Base-by-base conservation (phyloP, 2,329 filamentous ascomycete species). In the Fusarium sp. region DNA sequence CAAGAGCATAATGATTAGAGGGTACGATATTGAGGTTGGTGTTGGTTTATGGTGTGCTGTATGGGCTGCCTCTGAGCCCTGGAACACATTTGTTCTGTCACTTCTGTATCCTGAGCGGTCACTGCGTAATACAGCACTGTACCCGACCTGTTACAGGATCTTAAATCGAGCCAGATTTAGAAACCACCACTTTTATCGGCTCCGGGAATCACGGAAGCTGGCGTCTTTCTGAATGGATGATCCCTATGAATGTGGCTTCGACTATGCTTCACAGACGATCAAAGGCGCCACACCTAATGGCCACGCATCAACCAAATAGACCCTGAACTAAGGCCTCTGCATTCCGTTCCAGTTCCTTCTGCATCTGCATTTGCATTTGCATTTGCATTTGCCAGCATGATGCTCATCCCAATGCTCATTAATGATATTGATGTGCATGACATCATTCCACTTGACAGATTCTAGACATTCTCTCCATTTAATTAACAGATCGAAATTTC, bases 181-280 rank as follows among this genome's bases (percentile, higher is more conserved):
- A 65, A 60, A 59, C 61, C 20, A 63, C 48, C 61, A 61, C 34
- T 27, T 49, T 24, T 27, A 53, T 67, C 49, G 61, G 52, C 66
- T 67, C 57, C 67, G 67, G 67, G 48, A 70, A 53, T 61, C 47
- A 47, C 66, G 61, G 67, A 70, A 70, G 63, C 48, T 66, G 62
- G 48, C 25, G 34, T 34, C 22, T 55, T 41, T 27, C 29, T 49
- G 20, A 32, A 62, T 65, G 54, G 53, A 46, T 54, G 59, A 40
- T 27, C 22, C 46, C 46, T 9, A 45, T 51, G 24, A 25, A 22
- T 51, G 51, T 64, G 59, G 62, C 45, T 59, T 65, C 42, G 34
- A 47, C 29, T 29, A 44, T 25, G 59, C 66, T 45, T 46, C 61
- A 44, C 55, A 37, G 49, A 29, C 40, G 44, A 56, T 60, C 51